Evolutionary conservation across 2,329 filamentous ascomycete genomes (phyloP).

Genomic region (Mycosphaerella arachidis): DNA sequence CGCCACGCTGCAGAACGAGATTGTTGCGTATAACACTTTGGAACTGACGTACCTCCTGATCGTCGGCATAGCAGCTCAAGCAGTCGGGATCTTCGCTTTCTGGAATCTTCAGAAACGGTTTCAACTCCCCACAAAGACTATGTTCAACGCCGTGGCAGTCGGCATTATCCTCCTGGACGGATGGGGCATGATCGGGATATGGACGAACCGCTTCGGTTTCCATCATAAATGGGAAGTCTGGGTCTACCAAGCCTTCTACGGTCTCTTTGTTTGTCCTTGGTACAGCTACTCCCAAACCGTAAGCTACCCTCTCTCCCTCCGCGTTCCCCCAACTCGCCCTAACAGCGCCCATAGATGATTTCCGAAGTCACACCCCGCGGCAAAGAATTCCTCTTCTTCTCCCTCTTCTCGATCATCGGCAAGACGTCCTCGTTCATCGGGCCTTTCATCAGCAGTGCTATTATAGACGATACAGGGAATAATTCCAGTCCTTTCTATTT

Average conservation of each 20-base stretch:
- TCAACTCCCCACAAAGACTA: conserved; percentile 58
- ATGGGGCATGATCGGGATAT: conserved; percentile 58
- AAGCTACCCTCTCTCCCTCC: conserved; percentile 2
- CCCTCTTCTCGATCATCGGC: conserved; percentile 63
- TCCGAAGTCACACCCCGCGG: conserved; percentile 64
- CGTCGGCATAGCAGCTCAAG: conserved; percentile 61
- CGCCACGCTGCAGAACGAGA: conserved; percentile 59
- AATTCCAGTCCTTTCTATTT: conserved; percentile 64
- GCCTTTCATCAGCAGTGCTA: conserved; percentile 63
- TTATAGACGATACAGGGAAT: conserved; percentile 60
- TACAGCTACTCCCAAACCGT: conserved; percentile 64
- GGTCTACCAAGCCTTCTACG: conserved; percentile 49
- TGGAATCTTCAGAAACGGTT: conserved; percentile 57
- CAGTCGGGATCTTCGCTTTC: conserved; percentile 57
- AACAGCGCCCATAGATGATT: conserved; percentile 48
- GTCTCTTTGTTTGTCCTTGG: conserved; percentile 64
- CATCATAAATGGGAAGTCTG: conserved; percentile 22
- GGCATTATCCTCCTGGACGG: conserved; percentile 57
- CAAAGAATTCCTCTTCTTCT: conserved; percentile 68
- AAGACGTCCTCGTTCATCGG: conserved; percentile 67
- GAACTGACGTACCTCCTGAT: conserved; percentile 63
- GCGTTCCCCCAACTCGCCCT: not conserved
- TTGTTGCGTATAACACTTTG: conserved; percentile 62
- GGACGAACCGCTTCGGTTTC: conserved; percentile 46
- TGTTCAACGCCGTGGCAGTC: conserved; percentile 63